Evolutionary conservation across 306 rosid species (phyloP).

Genomic region (Dalbergia oliveri): DNA sequence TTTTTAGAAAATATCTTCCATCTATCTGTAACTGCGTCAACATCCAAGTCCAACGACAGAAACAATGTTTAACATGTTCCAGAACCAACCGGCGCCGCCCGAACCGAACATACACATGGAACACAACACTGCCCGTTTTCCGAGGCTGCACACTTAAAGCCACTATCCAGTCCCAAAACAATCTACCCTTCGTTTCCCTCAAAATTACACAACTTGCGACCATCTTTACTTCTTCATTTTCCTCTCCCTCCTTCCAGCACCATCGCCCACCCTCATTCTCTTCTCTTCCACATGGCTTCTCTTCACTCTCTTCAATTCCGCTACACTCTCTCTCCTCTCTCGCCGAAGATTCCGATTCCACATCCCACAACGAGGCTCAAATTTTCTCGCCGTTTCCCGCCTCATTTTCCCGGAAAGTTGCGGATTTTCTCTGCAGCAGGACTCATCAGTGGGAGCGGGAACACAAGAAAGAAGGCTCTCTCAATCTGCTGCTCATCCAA

Average conservation of each 20-base stretch:
- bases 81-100: no score
- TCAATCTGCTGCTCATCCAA: conserved; percentile 56
- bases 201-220: conserved; percentile 57
- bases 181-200: neutral
- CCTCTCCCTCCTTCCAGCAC: neutral
- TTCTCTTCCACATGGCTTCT: conserved; percentile 61
- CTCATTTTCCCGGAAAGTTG: conserved; percentile 45
- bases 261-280: neutral
- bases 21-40: no score
- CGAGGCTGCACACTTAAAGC: no score
- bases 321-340: conserved; percentile 42
- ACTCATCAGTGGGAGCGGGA: conserved; percentile 9
- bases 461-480: conserved; percentile 43
- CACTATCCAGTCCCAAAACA: no score
- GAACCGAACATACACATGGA: no score
- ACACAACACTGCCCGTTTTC: no score
- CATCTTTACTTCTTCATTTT: neutral
- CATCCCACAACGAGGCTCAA: neutral
- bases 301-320: conserved; percentile 70
- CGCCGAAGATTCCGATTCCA: conserved; percentile 39
- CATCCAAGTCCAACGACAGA: no score
- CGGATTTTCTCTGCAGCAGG: conserved; percentile 43
- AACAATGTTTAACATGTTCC: no score
- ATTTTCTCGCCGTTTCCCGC: conserved; percentile 48
- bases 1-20: no score